Evolutionary conservation across 2,329 filamentous ascomycete genomes (phyloP), one percentile per base, ranked within the genome.

Genomic region (Pseudogymnoascus sp.): DNA sequence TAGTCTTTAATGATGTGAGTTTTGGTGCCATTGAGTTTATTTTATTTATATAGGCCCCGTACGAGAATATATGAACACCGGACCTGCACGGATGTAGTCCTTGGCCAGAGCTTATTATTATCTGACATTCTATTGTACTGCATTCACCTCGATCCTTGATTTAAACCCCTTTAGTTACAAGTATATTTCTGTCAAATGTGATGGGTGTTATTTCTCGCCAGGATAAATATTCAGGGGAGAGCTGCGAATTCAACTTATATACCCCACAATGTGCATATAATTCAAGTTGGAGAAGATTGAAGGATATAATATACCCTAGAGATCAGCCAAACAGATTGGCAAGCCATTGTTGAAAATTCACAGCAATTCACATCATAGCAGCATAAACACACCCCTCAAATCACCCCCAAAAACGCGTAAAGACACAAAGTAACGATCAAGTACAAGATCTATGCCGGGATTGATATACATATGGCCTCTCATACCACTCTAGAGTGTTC

Each of bases 401-500:
- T 18, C 41, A 18, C 59, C 59, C 31, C 7, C 7, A 43, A 45
- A 43, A 61, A n/a, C 59, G 59, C 59, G 38, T 14, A 31, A 8
- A 40, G 16, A 16, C 40, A 28, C 40, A 23, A 28, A 43, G 40
- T 31, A 61, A 43, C 59, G 59, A 61, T 61, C 59, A 43, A 61
- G 25, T 40, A 61, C 35, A 61, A 61, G 40, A 28, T 52, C 60
- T 38, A 49, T 35, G 38, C 60, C 43, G 41, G 60, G 45, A 61
- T 58, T 61, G 60, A 61, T 61, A 61, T 61, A 61, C 60, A 61
- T 55, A 45, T 61, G n/a, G 33, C 60, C 60, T 45, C 60, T 61
- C 28, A 61, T 61, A 37, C 60, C 41, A 55, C 33, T 60, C 58
- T 60, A 60, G 7, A 60, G 58, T 38, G 58, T 40, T 37, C 37